Conservation (phyloP, 2,329 filamentous ascomycete genomes). For the Trichoderma sp. region DNA sequence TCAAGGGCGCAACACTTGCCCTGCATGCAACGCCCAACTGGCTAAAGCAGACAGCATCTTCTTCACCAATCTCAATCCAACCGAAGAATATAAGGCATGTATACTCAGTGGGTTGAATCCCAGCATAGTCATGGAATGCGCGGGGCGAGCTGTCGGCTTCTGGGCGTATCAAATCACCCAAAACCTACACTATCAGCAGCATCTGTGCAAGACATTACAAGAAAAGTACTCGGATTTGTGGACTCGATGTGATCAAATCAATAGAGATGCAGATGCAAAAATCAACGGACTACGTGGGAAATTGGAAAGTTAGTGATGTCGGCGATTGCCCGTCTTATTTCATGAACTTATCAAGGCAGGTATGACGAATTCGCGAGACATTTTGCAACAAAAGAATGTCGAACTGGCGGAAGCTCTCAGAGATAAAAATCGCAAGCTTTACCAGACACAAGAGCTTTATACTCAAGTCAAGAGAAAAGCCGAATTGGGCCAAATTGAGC, state of each 20-base stretch:
- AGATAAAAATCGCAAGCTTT: conserved; percentile 69
- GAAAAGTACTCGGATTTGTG: conserved; percentile 70
- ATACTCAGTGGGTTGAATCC: conserved; percentile 82
- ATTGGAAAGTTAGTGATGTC: conserved; percentile 55
- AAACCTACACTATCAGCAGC: conserved; percentile 80
- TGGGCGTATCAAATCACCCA: conserved; percentile 86
- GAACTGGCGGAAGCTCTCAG: conserved; percentile 66
- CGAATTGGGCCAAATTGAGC: conserved; percentile 56
- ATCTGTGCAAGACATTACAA: conserved; percentile 68
- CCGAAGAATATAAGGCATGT: conserved; percentile 87
- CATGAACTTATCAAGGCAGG: conserved; percentile 36
- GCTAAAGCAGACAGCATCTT: conserved; percentile 74
- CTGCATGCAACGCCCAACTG: conserved; percentile 71
- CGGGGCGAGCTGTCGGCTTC: conserved; percentile 75
- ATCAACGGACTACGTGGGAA: conserved; percentile 67
- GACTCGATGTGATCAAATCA: conserved; percentile 68
- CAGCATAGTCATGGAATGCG: conserved; percentile 81
- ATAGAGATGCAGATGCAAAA: conserved; percentile 74
- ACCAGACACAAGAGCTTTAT: conserved; percentile 67
- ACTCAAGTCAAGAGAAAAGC: conserved; percentile 60
- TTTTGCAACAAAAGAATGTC: conserved; percentile 68
- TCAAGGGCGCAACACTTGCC: conserved; percentile 58
- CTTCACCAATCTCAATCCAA: conserved; percentile 70
- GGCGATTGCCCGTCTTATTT: not conserved
- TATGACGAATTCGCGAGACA: conserved; percentile 62